Evolutionary conservation across 805 yeast genomes (phyloP).

Genomic region (Naumovozyma dairenensis): DNA sequence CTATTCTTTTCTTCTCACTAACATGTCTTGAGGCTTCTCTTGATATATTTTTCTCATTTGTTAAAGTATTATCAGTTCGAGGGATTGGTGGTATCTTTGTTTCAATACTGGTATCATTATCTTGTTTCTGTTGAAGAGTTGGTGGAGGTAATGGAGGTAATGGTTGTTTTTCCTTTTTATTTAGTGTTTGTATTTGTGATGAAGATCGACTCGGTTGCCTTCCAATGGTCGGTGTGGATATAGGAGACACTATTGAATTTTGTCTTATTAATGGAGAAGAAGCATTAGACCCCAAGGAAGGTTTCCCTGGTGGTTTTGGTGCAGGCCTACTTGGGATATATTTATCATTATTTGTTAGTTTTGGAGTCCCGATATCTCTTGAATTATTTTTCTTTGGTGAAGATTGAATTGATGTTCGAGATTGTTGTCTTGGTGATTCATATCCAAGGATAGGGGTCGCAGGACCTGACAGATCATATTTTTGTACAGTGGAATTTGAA

Average conservation of each 20-base stretch:
- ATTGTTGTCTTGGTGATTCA: constrained; percentile 5
- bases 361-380: neutral
- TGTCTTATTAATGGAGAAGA: constrained; percentile 7
- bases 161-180: constrained; percentile 20
- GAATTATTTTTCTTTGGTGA: neutral
- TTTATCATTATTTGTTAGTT: constrained; percentile 17
- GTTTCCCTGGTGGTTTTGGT: constrained; percentile 44
- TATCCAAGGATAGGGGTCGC: constrained; percentile 2
- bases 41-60: constrained; percentile 8
- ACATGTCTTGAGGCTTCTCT: constrained; percentile 17
- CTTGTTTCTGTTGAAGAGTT: neutral
- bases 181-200: constrained; percentile 11
- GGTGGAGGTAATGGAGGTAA: constrained; percentile 18
- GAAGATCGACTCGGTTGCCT: constrained; percentile 17
- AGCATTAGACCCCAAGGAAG: neutral
- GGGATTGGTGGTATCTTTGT: constrained; percentile 27
- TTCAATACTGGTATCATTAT: too few species aligned
- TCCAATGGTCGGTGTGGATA: constrained; percentile 5
- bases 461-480: neutral
- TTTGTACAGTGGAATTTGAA: constrained; percentile 2
- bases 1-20: constrained; percentile 62
- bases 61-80: constrained; percentile 20
- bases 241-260: neutral
- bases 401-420: constrained; percentile 1
- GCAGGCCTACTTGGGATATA: constrained; percentile 62